phyloP scores from a whole-genome alignment of 345 rosid genomes.

The Combretum micranthum region DNA sequence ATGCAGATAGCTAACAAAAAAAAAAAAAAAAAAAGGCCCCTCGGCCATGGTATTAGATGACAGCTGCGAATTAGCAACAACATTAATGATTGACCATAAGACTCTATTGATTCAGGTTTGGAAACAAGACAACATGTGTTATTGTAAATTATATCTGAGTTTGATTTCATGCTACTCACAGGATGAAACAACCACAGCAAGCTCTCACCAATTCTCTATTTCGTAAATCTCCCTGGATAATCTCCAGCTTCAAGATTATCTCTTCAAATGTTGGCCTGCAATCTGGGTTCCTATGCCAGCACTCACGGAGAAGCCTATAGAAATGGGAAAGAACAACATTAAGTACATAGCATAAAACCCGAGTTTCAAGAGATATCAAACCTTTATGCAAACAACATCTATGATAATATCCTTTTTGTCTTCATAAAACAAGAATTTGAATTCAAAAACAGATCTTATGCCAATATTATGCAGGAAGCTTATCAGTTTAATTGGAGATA shows the following conservation, averaged over 20 bases:
- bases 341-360: not conserved
- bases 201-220: conserved; percentile 1
- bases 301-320: conserved; percentile 48
- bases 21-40: too few species aligned
- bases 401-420: too few species aligned
- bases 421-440: not conserved
- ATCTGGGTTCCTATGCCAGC: conserved; percentile 65
- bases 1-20: too few species aligned
- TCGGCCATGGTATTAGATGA: too few species aligned
- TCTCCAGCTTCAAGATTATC: conserved; percentile 45
- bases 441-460: not conserved
- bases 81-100: too few species aligned
- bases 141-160: too few species aligned
- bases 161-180: conserved; percentile 8
- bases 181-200: conserved; percentile 24
- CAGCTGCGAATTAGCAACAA: too few species aligned
- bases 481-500: too few species aligned
- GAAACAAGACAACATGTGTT: too few species aligned
- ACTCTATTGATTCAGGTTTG: too few species aligned
- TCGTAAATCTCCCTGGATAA: conserved; percentile 24
- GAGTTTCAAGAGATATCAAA: not conserved
- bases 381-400: not conserved
- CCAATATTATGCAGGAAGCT: too few species aligned
- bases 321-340: not conserved
- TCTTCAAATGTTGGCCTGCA: conserved; percentile 54